These are phyloP conservation scores for Leccinum truebloodii DNA, from an alignment of 768 basidiomycete genomes.

Conservation along the genomic window DNA sequence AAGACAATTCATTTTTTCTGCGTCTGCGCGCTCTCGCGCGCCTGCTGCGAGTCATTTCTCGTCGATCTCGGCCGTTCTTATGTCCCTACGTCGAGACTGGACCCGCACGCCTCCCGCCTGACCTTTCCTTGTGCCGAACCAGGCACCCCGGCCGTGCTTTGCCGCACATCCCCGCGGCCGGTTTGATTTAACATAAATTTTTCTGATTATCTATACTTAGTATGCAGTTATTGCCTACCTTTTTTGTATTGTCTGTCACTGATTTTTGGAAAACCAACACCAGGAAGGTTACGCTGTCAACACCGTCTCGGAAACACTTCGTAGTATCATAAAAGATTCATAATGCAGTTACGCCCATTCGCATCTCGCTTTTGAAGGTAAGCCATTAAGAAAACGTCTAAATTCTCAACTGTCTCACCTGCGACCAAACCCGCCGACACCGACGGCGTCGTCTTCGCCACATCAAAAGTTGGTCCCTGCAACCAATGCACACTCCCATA, in stretches of 20 bases:
- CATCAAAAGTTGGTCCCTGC: neutral
- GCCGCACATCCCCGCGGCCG: no score
- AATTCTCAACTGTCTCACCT: neutral
- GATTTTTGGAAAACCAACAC: neutral
- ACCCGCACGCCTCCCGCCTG: no score
- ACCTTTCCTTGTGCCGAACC: no score
- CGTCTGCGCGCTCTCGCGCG: no score
- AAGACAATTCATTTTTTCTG: no score
- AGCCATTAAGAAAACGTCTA: neutral
- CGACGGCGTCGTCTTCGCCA: neutral
- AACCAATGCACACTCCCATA: no score
- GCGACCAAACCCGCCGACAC: neutral
- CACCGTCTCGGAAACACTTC: neutral
- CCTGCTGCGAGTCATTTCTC: no score
- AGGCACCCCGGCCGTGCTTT: no score
- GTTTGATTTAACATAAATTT: no score
- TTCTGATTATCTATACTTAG: no score
- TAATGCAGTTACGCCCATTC: neutral
- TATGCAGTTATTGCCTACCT: neutral
- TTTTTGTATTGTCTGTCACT: neutral
- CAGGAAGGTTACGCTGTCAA: neutral
- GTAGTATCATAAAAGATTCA: neutral
- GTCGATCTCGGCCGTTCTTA: no score
- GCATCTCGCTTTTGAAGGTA: neutral
- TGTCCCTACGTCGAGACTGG: no score